Conservation (phyloP, 495 filamentous ascomycete genomes). For the Chaetomidium leptoderma region DNA sequence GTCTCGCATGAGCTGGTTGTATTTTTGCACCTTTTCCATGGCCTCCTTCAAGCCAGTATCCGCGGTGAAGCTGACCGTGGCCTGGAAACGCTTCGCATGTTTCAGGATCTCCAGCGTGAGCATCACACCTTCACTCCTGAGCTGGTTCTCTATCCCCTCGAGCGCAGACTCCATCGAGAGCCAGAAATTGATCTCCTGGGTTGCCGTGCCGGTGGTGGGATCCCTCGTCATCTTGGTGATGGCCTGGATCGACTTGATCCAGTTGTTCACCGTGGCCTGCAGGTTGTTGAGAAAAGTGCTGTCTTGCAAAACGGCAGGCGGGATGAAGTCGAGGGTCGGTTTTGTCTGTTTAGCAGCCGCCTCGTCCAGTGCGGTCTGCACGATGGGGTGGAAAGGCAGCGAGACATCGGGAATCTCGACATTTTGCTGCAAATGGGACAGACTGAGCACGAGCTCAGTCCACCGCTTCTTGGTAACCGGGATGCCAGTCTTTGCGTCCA, state of each 20-base stretch:
- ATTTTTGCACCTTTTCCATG: slow-evolving; percentile 91
- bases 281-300: slow-evolving; percentile 90
- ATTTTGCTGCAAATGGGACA: slow-evolving; percentile 92
- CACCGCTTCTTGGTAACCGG: slow-evolving; percentile 95
- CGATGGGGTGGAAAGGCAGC: slow-evolving; percentile 77
- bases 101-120: slow-evolving; percentile 91
- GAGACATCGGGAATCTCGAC: slow-evolving; percentile 91
- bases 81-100: slow-evolving; percentile 93
- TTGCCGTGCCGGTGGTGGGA: slow-evolving; percentile 79
- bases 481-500: slow-evolving; percentile 87
- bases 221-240: slow-evolving; percentile 93
- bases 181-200: slow-evolving; percentile 98
- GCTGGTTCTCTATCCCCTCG: slow-evolving; percentile 82
- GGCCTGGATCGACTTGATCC: slow-evolving; percentile 98
- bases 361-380: slow-evolving; percentile 75
- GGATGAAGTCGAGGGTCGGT: slow-evolving; percentile 71
- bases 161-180: slow-evolving; percentile 88
- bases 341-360: slow-evolving; percentile 60
- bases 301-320: slow-evolving; percentile 65
- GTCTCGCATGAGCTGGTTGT: slow-evolving; percentile 97
- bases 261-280: slow-evolving; percentile 87
- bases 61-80: slow-evolving; percentile 89
- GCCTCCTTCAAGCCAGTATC: slow-evolving; percentile 95
- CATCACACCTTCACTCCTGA: slow-evolving; percentile 80
- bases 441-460: slow-evolving; percentile 83